Base-by-base conservation (phyloP, 495 filamentous ascomycete species). In the Letharia lupina region DNA sequence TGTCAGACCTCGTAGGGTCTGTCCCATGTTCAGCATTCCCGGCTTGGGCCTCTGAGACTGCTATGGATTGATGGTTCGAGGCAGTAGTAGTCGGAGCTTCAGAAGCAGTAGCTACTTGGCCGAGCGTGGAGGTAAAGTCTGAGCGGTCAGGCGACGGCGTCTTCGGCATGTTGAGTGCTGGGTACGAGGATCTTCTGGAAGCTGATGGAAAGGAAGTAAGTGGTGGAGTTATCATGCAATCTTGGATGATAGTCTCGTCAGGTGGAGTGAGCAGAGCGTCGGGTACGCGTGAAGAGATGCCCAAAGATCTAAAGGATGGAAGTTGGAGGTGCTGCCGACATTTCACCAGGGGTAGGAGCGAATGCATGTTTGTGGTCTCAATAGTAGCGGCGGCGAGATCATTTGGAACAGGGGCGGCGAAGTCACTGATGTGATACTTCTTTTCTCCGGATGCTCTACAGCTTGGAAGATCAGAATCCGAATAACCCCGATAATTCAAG, bases 231-330 rank as follows among this genome's bases (percentile, higher is more conserved):
- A 23, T 13, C 42, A 52, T n/a, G 20, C 52, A 42, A 8, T 65
- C 56, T 20, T 54, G n/a, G 23, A 61, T 69, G n/a, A 23, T 48
- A 18, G 62, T 42, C 64, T 73, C 71, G 39, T 70, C 71, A 8
- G 71, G 71, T 48, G 71, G 71, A n/a, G 71, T 73, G 54, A 73
- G 63, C 15, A 71, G 52, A 44, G 62, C 63, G 45, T 73, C 78
- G 59, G 78, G 74, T 60, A 73, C 73, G 45, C 77, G 77, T 54
- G 79, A 75, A n/a, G 70, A 67, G 33, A 75, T 75, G 20, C 77
- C 74, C 20, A 79, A 69, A 15, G 74, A 66, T 60, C 80, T 75
- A 68, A 80, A 78, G 2, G 76, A 77, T 12, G 78, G 79, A 4
- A 80, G 74, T 41, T 66, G 66, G 60, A 72, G 54, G 31, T 59